Evolutionary conservation across 179 eudicot genomes (phyloP), one percentile per base, ranked within the genome.

Genomic region (Beta lomatogona): DNA sequence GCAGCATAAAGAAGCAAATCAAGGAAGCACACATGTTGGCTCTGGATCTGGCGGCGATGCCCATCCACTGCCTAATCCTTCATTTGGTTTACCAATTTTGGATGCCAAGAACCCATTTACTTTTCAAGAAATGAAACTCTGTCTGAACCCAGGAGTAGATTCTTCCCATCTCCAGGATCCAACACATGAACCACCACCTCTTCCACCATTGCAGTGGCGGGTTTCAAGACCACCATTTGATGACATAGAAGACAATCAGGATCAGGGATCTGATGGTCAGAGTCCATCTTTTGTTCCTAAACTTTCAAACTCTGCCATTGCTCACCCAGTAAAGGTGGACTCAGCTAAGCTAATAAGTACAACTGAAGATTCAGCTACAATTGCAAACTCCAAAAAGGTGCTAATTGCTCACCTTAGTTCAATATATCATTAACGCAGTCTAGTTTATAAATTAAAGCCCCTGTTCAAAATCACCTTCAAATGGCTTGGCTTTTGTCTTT

Each of bases 181-280:
- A 76, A 73, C 81, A 36, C 87, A 94, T 77, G 85, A 87, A 58
- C 93, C 91, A 54, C 98, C 99, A 11, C 99, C 98, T 80, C 91
- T 93, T 41, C 98, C 99, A 28, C 98, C 99, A 75, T 72, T 88
- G 79, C 90, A 93, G 77, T 93, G 99, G 98, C 86, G 93, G 81
- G 84, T 75, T 77, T 86, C 83, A 76, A 91, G 86, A 66, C 45
- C 90, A 28, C 71, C 83, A 63, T 76, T 85, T 3, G 92, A 88
- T 81, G 80, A 71, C 25, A 77, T 59, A 72, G 81, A 73, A 64
- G 86, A 79, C 65, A 85, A 78, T 31, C 85, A 69, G 57, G 72
- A 78, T 73, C 67, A 59, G 52, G 76, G 79, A 15, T 48, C 78
- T 77, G 87, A 85, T 55, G 80, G 80, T 79, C 79, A 36, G 58